These are phyloP conservation scores for Rhodotorula sp. DNA, from an alignment of 1,284 basidiomycete genomes.

Conservation along the genomic window DNA sequence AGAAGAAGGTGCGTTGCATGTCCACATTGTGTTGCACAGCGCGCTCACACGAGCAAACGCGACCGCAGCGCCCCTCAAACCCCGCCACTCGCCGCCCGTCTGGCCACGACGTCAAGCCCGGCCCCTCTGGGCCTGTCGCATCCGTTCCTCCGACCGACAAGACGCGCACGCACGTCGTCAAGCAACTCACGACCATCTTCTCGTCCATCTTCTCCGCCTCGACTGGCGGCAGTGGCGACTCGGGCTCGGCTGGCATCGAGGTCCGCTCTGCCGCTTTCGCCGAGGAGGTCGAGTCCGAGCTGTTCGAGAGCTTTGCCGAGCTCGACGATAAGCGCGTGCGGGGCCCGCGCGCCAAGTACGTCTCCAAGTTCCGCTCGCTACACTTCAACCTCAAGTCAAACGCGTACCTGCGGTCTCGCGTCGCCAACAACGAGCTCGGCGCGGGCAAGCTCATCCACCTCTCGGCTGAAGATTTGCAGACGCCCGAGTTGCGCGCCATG, in stretches of 20 bases:
- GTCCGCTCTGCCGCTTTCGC: constrained; percentile 36
- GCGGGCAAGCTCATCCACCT: constrained; percentile 72
- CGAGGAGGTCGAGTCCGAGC: constrained; percentile 41
- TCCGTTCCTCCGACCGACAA: constrained; percentile 30
- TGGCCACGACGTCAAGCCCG: neutral
- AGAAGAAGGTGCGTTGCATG: constrained; percentile 12
- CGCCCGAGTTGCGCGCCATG: constrained; percentile 74
- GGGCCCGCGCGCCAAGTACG: constrained; percentile 42
- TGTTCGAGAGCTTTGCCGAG: constrained; percentile 42
- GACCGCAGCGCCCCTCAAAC: neutral
- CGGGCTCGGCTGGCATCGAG: constrained; percentile 15
- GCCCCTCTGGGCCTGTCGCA: neutral
- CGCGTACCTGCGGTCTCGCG: constrained; percentile 53
- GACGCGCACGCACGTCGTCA: constrained; percentile 34
- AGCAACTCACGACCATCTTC: constrained; percentile 37
- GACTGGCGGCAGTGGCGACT: neutral
- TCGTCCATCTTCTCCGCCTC: constrained; percentile 37
- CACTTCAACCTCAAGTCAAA: constrained; percentile 47
- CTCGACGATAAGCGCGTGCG: constrained; percentile 38
- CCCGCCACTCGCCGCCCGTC: neutral
- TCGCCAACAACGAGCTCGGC: constrained; percentile 65
- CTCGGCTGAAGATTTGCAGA: constrained; percentile 80
- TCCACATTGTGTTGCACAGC: neutral
- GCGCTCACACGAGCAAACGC: no score
- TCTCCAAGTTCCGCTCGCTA: constrained; percentile 45